phyloP scores from a whole-genome alignment of 345 rosid genomes.

The Eucalyptus erythrocorys region DNA sequence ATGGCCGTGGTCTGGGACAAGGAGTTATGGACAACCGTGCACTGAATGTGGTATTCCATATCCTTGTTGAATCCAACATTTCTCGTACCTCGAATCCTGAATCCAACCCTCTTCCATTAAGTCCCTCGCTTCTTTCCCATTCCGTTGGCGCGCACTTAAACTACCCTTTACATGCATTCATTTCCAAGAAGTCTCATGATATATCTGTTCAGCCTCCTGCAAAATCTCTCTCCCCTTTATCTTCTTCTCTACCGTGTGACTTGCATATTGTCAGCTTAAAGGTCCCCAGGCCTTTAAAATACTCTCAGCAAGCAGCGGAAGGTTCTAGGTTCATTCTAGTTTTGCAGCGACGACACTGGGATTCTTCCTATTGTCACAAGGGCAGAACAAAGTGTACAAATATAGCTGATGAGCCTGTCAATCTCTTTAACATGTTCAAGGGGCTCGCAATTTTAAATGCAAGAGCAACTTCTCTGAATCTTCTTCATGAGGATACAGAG shows the following conservation, averaged over 20 bases:
- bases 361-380: constrained; percentile 54
- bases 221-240: constrained; percentile 58
- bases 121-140: constrained; percentile 87
- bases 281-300: constrained; percentile 70
- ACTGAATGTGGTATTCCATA: constrained; percentile 63
- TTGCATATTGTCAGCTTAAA: constrained; percentile 81
- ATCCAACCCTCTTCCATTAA: constrained; percentile 37
- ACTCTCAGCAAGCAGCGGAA: constrained; percentile 37
- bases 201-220: constrained; percentile 37
- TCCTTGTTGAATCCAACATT: constrained; percentile 54
- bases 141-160: constrained; percentile 60
- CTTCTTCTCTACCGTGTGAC: constrained; percentile 74
- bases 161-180: constrained; percentile 69
- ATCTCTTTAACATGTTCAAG: constrained; percentile 59
- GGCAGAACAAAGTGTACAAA: constrained; percentile 52
- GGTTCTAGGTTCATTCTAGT: constrained; percentile 56
- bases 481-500: constrained; percentile 70
- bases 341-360: constrained; percentile 71
- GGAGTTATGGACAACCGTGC: constrained; percentile 91
- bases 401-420: constrained; percentile 54
- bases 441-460: constrained; percentile 51
- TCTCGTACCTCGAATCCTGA: constrained; percentile 35
- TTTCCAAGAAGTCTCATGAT: constrained; percentile 71
- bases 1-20: constrained; percentile 98
- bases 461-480: constrained; percentile 79